Evolutionary conservation across 805 yeast species (phyloP).

Genomic region (Deakozyma indianensis): DNA sequence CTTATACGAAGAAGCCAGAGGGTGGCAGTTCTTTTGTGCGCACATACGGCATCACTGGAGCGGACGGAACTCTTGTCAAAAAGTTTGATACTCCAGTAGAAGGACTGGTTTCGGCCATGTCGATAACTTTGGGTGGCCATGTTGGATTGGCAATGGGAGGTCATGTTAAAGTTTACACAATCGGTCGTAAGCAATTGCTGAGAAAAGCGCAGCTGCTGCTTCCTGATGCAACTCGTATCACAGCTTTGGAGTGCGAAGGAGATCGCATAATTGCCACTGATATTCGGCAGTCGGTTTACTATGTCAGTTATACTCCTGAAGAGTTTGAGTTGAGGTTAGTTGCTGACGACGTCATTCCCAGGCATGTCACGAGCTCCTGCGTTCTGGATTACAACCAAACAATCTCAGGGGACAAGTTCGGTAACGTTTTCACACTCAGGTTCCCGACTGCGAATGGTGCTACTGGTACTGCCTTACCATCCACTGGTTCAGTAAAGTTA

Average conservation of each 20-base stretch:
- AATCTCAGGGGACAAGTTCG: slow-evolving; percentile 69
- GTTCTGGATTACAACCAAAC: slow-evolving; percentile 41
- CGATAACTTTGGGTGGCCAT: neutral
- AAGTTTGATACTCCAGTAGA: neutral
- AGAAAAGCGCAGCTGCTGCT: slow-evolving; percentile 42
- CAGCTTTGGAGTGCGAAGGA: slow-evolving; percentile 40
- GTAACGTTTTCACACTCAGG: slow-evolving; percentile 58
- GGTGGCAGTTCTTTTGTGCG: neutral
- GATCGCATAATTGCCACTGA: slow-evolving; percentile 60
- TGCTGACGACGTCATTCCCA: slow-evolving; percentile 51
- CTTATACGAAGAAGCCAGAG: neutral
- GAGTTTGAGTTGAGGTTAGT: slow-evolving; percentile 37
- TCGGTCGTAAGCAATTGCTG: slow-evolving; percentile 70
- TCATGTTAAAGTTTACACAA: slow-evolving; percentile 43
- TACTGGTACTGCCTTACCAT: neutral
- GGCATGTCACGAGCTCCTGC: slow-evolving; percentile 49
- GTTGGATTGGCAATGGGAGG: neutral
- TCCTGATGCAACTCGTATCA: slow-evolving; percentile 33
- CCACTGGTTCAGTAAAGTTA: slow-evolving; percentile 34
- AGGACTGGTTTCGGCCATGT: neutral
- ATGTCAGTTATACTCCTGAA: slow-evolving; percentile 37
- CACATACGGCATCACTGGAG: neutral
- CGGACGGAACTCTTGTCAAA: neutral
- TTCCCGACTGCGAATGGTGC: slow-evolving; percentile 25
- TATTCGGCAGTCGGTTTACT: slow-evolving; percentile 46